Evolutionary conservation across 805 yeast genomes (phyloP).

Genomic region (Starmerella gropengiesseri): DNA sequence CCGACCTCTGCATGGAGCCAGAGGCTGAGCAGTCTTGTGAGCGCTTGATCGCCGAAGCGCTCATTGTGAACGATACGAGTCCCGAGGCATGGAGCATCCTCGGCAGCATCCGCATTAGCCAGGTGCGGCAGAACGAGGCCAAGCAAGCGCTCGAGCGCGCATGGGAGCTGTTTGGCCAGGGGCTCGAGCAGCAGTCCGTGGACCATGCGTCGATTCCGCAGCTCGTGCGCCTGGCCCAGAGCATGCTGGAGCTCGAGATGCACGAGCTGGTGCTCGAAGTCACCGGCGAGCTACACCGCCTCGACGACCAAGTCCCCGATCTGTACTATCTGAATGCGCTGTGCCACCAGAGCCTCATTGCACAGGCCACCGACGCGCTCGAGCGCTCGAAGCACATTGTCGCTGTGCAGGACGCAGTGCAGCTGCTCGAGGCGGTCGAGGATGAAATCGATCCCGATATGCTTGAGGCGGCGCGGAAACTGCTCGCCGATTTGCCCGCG

Average conservation of each 20-base stretch:
- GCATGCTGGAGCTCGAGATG: conserved; percentile 64
- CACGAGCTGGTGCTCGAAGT: conserved; percentile 59
- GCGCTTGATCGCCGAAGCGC: conserved; percentile 50
- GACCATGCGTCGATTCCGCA: conserved; percentile 50
- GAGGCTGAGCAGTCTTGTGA: conserved; percentile 79
- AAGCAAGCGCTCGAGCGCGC: conserved; percentile 50
- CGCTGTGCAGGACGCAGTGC: conserved; percentile 34
- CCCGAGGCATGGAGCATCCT: conserved; percentile 76
- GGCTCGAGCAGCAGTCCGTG: conserved; percentile 27
- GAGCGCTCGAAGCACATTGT: conserved; percentile 31
- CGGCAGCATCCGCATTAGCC: conserved; percentile 83
- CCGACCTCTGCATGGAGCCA: conserved; percentile 89
- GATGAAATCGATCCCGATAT: conserved; percentile 27
- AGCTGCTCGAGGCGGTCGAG: conserved; percentile 35
- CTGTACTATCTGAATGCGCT: conserved; percentile 75
- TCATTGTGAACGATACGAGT: conserved; percentile 42
- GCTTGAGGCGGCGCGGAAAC: conserved; percentile 39
- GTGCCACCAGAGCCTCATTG: conserved; percentile 35
- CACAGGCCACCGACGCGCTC: conserved; percentile 1
- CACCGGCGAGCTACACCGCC: conserved; percentile 54
- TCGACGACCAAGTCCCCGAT: conserved; percentile 78
- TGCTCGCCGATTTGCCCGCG: conserved; percentile 49
- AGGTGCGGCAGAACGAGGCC: conserved; percentile 67
- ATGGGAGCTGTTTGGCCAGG: conserved; percentile 58
- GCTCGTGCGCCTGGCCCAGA: conserved; percentile 58